Base-by-base conservation (phyloP, 345 rosid genomes). In the Eucalyptus erythrocorys region DNA sequence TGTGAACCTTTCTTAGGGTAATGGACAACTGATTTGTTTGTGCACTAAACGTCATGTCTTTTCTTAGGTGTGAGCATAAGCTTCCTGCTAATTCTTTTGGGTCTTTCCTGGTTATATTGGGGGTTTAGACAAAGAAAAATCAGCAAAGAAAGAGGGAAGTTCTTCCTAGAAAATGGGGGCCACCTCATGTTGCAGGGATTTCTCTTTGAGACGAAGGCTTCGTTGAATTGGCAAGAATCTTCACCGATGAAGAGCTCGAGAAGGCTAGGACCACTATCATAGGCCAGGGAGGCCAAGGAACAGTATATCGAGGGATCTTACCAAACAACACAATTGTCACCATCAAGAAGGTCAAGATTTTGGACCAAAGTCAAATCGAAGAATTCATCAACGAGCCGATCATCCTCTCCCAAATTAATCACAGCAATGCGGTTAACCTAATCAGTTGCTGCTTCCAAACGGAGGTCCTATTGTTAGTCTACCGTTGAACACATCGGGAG, bases 331-430 rank as follows among this genome's bases (percentile, higher is more conserved):
- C 21, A 40, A 32, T 88, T 0, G 89, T 93, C 6, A 94, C 95
- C 43, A 93, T 93, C n/a, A 93, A 94, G 88, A 94, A 89, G 37
- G 91, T 94, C 14, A 90, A 82, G 85, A 85, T 91, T 4, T 81
- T 93, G 66, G 92, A 94, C 42, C 89, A 81, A 50, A 91, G 90
- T 49, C 93, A 93, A 80, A 87, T 91, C 10, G 94, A 91, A 43
- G 93, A 91, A 61, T 94, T 93, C 89, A 88, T 94, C 89, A 93
- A 93, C 30, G 93, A 94, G 79, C 89, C 92, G 17, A 49, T 87
- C 1, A 92, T 94, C 7, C 92, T 94, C 26, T 92, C 93, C 15
- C 92, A 93, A 82, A 93, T 94, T 85, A 93, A 94, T 76, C 94
- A 93, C 12, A 86, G 90, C 82, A 89, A 94, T 47, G 93, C 90